phyloP scores from a whole-genome alignment of 139 green algal species.

The Ettlia oleoabundans region DNA sequence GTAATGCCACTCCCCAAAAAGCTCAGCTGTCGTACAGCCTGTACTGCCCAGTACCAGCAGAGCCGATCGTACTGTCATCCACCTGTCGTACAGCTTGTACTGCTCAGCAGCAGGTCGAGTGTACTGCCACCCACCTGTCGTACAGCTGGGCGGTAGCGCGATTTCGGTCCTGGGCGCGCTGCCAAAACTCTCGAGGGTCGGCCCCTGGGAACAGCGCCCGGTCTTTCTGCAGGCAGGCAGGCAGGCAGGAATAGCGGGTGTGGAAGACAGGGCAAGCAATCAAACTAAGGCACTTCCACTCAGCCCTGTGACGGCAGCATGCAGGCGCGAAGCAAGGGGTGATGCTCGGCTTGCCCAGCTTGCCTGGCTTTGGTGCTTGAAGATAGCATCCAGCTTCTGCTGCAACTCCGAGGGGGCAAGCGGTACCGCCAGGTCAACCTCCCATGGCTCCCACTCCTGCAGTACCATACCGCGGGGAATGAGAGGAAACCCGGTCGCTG shows the following conservation, averaged over 20 bases:
- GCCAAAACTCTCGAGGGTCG: conserved; percentile 46
- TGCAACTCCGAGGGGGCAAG: conserved; percentile 31
- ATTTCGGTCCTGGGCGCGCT: conserved; percentile 41
- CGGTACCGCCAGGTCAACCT: conserved; percentile 42
- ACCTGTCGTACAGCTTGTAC: not conserved
- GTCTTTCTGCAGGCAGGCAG: conserved; percentile 29
- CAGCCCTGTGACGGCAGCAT: no score
- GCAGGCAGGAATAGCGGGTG: not conserved
- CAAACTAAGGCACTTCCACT: no score
- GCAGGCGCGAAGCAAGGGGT: not conserved
- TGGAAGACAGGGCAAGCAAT: no score
- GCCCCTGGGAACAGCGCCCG: conserved; percentile 31
- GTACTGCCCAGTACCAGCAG: no score
- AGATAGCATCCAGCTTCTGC: conserved; percentile 38
- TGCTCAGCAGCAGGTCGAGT: not conserved
- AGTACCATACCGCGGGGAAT: no score
- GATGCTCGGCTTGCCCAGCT: no score
- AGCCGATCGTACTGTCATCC: not conserved
- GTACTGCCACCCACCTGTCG: not conserved
- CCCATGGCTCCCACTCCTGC: conserved; percentile 37
- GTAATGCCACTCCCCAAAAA: no score
- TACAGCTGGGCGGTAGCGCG: conserved; percentile 29
- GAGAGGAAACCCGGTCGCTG: no score
- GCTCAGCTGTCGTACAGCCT: no score
- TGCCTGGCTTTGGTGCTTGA: conserved; percentile 44